Conservation (phyloP, 345 rosid genomes). For the Bruguiera sexangula region DNA sequence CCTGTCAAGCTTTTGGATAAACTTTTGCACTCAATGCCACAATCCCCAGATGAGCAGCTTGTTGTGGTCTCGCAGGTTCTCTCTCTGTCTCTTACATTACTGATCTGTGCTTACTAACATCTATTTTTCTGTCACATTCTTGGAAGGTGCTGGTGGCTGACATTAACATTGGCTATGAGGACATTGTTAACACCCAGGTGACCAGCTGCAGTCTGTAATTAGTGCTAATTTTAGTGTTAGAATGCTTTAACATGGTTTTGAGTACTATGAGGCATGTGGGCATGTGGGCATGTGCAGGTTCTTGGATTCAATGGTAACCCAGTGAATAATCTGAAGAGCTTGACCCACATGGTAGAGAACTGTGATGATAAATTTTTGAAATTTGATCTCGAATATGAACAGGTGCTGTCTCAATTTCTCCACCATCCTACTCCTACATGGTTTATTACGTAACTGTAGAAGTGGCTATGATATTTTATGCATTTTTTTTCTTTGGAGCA, state of each 20-base stretch:
- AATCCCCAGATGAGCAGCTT: conserved; percentile 78
- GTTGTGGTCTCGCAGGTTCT: conserved; percentile 89
- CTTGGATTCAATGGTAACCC: conserved; percentile 83
- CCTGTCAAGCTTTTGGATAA: conserved; percentile 92
- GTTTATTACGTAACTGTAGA: background rate
- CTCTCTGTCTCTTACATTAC: conserved; percentile 2
- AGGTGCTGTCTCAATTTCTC: conserved; percentile 40
- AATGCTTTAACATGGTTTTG: background rate
- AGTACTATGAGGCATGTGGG: background rate
- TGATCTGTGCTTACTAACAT: background rate
- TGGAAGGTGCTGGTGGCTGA: conserved; percentile 92
- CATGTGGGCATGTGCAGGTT: conserved; percentile 45
- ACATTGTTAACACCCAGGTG: conserved; percentile 90
- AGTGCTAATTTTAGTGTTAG: background rate
- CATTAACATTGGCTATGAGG: conserved; percentile 91
- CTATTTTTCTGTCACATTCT: conserved; percentile 4
- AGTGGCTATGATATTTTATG: background rate
- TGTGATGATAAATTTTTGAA: conserved; percentile 73
- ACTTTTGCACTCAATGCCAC: conserved; percentile 89
- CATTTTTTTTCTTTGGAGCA: conserved; percentile 21
- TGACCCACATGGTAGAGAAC: conserved; percentile 81
- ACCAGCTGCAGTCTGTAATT: background rate
- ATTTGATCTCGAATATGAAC: conserved; percentile 86
- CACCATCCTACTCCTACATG: background rate
- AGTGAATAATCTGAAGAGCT: conserved; percentile 75